Evolutionary conservation across 1,139 yeast genomes (phyloP).

Genomic region (Hansenula sp.): DNA sequence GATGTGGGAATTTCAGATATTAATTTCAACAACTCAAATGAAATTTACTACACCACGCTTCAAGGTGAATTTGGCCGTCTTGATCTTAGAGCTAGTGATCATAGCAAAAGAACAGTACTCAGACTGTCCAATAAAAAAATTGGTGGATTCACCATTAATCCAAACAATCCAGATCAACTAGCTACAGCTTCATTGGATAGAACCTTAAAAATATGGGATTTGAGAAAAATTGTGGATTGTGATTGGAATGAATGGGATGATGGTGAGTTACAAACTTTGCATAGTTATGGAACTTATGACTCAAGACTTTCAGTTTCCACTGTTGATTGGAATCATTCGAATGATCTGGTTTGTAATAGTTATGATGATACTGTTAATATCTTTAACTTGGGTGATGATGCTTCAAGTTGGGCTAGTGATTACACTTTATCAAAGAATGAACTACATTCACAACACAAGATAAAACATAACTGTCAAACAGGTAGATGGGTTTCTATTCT

Average conservation of each 20-base stretch:
- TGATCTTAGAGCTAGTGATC: slow-evolving; percentile 51
- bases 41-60: slow-evolving; percentile 69
- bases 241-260: slow-evolving; percentile 43
- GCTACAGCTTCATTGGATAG: slow-evolving; percentile 90
- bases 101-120: slow-evolving; percentile 35
- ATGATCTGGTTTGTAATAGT: slow-evolving; percentile 84
- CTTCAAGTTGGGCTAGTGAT: slow-evolving; percentile 19
- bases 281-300: slow-evolving; percentile 55
- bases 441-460: slow-evolving; percentile 52
- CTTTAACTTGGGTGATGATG: slow-evolving; percentile 37
- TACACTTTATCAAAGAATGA: slow-evolving; percentile 26
- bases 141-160: slow-evolving; percentile 82
- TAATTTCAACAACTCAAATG: slow-evolving; percentile 55
- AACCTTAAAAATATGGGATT: slow-evolving; percentile 80
- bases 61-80: slow-evolving; percentile 71
- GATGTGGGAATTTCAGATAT: slow-evolving; percentile 50
- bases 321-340: slow-evolving; percentile 78
- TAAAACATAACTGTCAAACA: slow-evolving; percentile 89
- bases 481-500: slow-evolving; percentile 95
- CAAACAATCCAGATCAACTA: slow-evolving; percentile 52
- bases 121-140: slow-evolving; percentile 85
- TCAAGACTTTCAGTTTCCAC: slow-evolving; percentile 80
- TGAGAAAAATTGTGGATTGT: slow-evolving; percentile 47
- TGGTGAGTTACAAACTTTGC: slow-evolving; percentile 40
- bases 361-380: slow-evolving; percentile 78